Evolutionary conservation across 176 grass and related monocot genomes (phyloP).

Genomic region (Avena insularis): DNA sequence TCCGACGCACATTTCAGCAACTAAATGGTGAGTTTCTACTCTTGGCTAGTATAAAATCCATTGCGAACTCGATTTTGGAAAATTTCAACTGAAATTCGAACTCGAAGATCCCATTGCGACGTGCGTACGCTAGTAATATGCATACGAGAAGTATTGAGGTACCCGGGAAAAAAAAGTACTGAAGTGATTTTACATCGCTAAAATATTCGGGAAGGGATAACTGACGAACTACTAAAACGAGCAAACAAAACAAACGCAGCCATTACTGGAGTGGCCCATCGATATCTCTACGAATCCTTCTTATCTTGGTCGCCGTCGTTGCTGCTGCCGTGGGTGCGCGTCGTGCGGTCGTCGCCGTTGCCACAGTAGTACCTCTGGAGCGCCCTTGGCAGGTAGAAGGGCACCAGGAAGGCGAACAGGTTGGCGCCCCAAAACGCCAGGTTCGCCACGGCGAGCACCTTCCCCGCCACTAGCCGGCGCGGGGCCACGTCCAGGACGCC

Average conservation of each 20-base stretch:
- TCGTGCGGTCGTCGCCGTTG: background rate
- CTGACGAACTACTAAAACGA: background rate
- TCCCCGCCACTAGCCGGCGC: slow-evolving; percentile 51
- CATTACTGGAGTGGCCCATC: background rate
- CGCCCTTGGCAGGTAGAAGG: slow-evolving; percentile 72
- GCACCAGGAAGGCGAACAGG: slow-evolving; percentile 79
- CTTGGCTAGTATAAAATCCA: background rate
- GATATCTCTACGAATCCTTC: slow-evolving; percentile 33
- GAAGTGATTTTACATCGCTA: slow-evolving; percentile 10
- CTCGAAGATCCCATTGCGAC: background rate
- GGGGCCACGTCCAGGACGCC: slow-evolving; percentile 26
- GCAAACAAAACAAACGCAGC: background rate
- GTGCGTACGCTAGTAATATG: background rate
- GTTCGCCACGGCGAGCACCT: slow-evolving; percentile 66
- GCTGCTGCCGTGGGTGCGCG: background rate
- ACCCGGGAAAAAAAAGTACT: no score
- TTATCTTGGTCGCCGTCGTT: background rate
- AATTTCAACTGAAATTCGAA: background rate
- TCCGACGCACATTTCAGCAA: no score
- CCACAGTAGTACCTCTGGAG: slow-evolving; percentile 62
- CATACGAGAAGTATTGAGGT: background rate
- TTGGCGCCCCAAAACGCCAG: slow-evolving; percentile 66
- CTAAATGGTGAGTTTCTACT: no score
- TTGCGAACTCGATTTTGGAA: background rate
- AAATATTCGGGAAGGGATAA: background rate